phyloP scores from a whole-genome alignment of 108 stramenopile genomes.

The Conticribra guillardii region DNA sequence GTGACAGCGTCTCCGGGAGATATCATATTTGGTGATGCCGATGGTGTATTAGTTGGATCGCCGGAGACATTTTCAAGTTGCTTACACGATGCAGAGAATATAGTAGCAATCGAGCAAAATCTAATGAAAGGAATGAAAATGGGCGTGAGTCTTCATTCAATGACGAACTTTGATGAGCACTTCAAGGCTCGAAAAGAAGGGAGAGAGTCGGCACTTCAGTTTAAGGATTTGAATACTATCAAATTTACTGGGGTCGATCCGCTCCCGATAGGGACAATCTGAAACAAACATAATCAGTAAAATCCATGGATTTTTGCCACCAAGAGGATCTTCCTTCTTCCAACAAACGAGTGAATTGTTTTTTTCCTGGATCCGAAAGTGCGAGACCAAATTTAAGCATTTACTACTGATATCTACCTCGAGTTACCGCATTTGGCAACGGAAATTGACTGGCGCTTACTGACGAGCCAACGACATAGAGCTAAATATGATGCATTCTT shows the following conservation, averaged over 20 bases:
- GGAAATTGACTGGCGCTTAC: no score
- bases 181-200: slow-evolving; percentile 32
- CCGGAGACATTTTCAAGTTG: slow-evolving; percentile 25
- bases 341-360: no score
- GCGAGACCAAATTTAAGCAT: no score
- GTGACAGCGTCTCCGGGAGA: slow-evolving; percentile 54
- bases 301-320: no score
- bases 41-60: slow-evolving; percentile 39
- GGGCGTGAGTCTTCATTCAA: slow-evolving; percentile 38
- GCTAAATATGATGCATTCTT: no score
- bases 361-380: no score
- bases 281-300: no score
- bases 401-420: no score
- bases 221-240: slow-evolving; percentile 30
- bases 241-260: slow-evolving; percentile 30
- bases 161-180: slow-evolving; percentile 50
- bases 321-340: no score
- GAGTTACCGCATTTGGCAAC: no score
- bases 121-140: slow-evolving; percentile 37
- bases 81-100: slow-evolving; percentile 43
- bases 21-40: slow-evolving; percentile 52
- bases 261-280: no score
- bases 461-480: no score
- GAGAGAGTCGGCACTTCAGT: slow-evolving; percentile 34
- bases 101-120: slow-evolving; percentile 30